These are phyloP conservation scores for Phytophthora ramorum DNA, from an alignment of 352 stramenopile species.

Conservation along the genomic window DNA sequence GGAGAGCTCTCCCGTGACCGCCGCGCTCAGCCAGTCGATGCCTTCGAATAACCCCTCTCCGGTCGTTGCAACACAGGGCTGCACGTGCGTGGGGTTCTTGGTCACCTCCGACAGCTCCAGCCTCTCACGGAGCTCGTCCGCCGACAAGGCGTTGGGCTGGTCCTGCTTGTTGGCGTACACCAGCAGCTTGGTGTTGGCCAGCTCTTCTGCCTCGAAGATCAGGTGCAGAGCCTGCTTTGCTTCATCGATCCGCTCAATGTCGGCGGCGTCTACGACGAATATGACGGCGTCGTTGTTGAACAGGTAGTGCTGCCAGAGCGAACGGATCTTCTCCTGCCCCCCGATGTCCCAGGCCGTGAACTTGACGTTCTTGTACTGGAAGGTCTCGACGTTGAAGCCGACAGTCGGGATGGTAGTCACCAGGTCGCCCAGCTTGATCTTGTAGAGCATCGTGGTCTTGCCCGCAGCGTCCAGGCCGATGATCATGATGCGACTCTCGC, in stretches of 20 bases:
- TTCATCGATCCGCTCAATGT: slow-evolving; percentile 57
- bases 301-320: slow-evolving; percentile 82
- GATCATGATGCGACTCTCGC: slow-evolving; percentile 81
- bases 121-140: slow-evolving; percentile 38
- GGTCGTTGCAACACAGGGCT: slow-evolving; percentile 36
- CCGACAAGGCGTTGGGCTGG: slow-evolving; percentile 33
- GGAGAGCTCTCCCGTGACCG: slow-evolving; percentile 30
- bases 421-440: slow-evolving; percentile 80
- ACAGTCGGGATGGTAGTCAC: slow-evolving; percentile 86
- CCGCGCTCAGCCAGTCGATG: slow-evolving; percentile 56
- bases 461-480: slow-evolving; percentile 94
- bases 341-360: slow-evolving; percentile 91
- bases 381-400: slow-evolving; percentile 88
- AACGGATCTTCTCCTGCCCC: slow-evolving; percentile 45
- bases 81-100: slow-evolving; percentile 43
- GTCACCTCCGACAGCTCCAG: slow-evolving; percentile 47
- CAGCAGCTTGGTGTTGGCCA: slow-evolving; percentile 50
- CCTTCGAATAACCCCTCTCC: slow-evolving; percentile 57
- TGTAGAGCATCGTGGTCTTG: slow-evolving; percentile 97
- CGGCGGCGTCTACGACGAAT: slow-evolving; percentile 82
- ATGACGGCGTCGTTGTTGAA: slow-evolving; percentile 73
- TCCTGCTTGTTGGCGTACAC: slow-evolving; percentile 69
- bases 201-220: slow-evolving; percentile 52
- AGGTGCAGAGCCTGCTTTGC: slow-evolving; percentile 49
- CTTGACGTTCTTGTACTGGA: slow-evolving; percentile 72